Evolutionary conservation across 805 yeast genomes (phyloP), one percentile per base, ranked within the genome.

Genomic region (Lachancea nothofagi): DNA sequence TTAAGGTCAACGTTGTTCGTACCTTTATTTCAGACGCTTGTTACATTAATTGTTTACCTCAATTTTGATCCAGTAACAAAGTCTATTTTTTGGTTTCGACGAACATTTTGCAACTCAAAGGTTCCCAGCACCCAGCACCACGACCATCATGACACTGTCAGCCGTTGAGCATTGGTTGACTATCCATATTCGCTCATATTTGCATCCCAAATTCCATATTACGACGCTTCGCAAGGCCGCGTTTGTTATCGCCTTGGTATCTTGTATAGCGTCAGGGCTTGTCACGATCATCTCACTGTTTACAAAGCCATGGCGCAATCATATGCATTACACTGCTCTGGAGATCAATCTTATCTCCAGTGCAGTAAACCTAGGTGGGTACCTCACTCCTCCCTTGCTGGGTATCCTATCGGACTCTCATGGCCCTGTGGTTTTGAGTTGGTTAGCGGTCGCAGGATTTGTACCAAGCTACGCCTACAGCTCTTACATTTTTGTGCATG

Each of bases 361-460:
- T 21, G 67, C 74, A 18, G 78, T 85, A 27, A 80, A 83, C 21
- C 58, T 83, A 43, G 97, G 97, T 2, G 77, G 85, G 77, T 93
- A 90, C 57, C 59, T 87, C 38, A 79, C 90, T 7, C 75, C 90
- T 5, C 97, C 97, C 0, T 54, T 81, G 0, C 61, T 88, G 30
- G 97, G 97, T 0, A 76, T 83, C 47, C 62, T 85, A 36, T 88
- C 93, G 2, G 96, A 88, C 56, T 68, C 79, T n/a, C 84, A 82
- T 54, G 95, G 96, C 0, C 88, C 95, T 1, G 83, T 83, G 8
- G 55, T 82, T 12, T 59, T 88, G 30, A 79, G 89, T 4, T 49
- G 80, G 20, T 50, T 84, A 14, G 74, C 89, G 3, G 62, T 80
- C 30, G 42, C 75, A 37, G 65, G 80, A 20, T 82, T 82, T 50